Evolutionary conservation across 2,329 filamentous ascomycete genomes (phyloP).

Genomic region (Didymella arachidicola): DNA sequence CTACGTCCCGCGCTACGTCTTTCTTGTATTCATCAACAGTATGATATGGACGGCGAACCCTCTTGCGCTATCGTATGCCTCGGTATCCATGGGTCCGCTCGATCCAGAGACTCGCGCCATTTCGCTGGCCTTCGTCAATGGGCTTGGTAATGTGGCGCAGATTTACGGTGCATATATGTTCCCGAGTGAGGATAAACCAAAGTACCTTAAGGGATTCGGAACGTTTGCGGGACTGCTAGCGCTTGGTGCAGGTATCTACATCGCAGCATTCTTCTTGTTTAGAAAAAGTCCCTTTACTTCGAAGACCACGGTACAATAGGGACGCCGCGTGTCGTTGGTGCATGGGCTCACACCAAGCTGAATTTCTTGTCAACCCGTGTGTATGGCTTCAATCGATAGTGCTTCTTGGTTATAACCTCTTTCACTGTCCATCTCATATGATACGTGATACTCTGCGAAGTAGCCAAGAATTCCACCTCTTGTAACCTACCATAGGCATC

Average conservation of each 20-base stretch:
- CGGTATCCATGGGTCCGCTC: constrained; percentile 30
- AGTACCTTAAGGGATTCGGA: constrained; percentile 34
- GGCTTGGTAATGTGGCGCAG: constrained; percentile 35
- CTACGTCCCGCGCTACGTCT: constrained; percentile 36
- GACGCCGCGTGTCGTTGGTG: not conserved
- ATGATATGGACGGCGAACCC: constrained; percentile 39
- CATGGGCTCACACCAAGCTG: not conserved
- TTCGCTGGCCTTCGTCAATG: constrained; percentile 34
- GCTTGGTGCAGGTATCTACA: constrained; percentile 32
- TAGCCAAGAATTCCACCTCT: not conserved
- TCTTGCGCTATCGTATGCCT: constrained; percentile 33
- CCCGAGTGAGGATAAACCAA: constrained; percentile 30
- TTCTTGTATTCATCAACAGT: constrained; percentile 37
- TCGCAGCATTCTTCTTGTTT: constrained; percentile 30
- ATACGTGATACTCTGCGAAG: not conserved
- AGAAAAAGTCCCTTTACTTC: constrained; percentile 30
- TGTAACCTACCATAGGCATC: not conserved
- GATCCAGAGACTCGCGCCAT: constrained; percentile 35
- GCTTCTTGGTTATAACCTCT: not conserved
- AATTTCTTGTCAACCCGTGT: not conserved
- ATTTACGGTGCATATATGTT: constrained; percentile 36
- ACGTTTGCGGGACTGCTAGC: constrained; percentile 33
- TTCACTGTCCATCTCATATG: not conserved
- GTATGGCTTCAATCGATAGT: not conserved
- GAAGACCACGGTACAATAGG: constrained; percentile 1